Evolutionary conservation across 305 asterid genomes (phyloP).

Genomic region (Coffea humblotiana): DNA sequence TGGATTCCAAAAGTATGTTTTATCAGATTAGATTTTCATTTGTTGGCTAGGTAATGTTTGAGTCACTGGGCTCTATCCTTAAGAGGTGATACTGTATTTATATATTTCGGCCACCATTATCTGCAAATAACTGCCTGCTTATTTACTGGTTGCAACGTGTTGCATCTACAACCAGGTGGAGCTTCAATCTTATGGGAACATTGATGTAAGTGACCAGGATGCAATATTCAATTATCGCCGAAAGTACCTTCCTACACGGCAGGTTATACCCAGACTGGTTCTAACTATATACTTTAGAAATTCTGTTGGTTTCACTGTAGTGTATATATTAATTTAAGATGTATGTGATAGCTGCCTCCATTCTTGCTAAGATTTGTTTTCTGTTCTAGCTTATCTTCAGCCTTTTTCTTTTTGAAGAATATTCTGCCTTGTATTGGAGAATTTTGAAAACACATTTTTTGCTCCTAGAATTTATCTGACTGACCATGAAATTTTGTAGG

Average conservation of each 20-base stretch:
- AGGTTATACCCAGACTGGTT: slow-evolving; percentile 40
- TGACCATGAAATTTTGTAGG: slow-evolving; percentile 44
- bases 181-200: slow-evolving; percentile 59
- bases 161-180: slow-evolving; percentile 57
- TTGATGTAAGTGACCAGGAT: slow-evolving; percentile 65
- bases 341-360: neutral
- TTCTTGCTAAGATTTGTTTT: neutral
- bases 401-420: neutral
- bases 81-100: neutral
- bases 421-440: neutral
- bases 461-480: slow-evolving; percentile 8
- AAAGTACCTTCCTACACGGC: slow-evolving; percentile 88
- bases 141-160: neutral
- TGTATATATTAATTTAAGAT: neutral
- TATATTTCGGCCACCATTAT: neutral
- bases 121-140: neutral
- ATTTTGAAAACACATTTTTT: neutral
- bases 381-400: neutral
- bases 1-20: neutral
- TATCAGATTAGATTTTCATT: too few relatives aligned
- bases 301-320: neutral
- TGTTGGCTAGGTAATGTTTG: neutral
- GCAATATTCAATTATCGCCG: slow-evolving; percentile 74
- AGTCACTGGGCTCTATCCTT: neutral
- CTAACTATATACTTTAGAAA: neutral